Percentiles rank a stretch among this genome's conserved stretches.
Conservation (phyloP, 2,329 filamentous ascomycete genomes). For the Diaporthe aspalathi region DNA sequence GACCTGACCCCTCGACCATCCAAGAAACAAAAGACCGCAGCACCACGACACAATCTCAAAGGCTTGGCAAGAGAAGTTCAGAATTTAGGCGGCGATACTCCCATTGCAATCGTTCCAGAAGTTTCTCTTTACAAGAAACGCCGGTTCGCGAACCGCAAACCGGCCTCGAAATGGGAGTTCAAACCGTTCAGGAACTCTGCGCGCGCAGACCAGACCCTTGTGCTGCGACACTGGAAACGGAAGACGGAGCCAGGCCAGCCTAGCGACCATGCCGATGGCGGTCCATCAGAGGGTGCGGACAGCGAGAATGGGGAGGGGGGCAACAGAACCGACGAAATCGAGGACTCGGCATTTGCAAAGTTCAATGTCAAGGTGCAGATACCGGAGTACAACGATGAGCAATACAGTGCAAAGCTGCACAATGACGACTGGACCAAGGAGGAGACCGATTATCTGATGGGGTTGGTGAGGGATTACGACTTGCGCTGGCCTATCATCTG, state of each 20-base stretch:
- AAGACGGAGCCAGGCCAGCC: conserved; percentile 61
- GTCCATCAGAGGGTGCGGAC: conserved; percentile 50
- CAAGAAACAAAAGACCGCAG: conserved; percentile 80
- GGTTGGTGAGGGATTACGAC: conserved; percentile 80
- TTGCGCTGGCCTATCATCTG: conserved; percentile 91
- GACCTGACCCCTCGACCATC: conserved; percentile 64
- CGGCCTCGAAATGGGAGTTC: conserved; percentile 73
- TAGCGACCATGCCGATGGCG: conserved; percentile 44
- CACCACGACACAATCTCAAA: conserved; percentile 70
- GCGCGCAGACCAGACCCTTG: conserved; percentile 73
- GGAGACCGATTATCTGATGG: conserved; percentile 92
- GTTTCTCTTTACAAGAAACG: conserved; percentile 70
- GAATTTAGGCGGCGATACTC: conserved; percentile 73
- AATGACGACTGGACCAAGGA: conserved; percentile 87
- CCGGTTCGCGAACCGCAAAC: conserved; percentile 65
- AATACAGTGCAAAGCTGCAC: conserved; percentile 82
- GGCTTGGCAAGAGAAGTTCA: conserved; percentile 75
- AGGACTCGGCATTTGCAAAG: conserved; percentile 80
- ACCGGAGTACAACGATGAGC: conserved; percentile 85
- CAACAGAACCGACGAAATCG: conserved; percentile 49
- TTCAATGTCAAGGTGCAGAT: conserved; percentile 86
- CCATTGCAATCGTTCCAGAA: conserved; percentile 74
- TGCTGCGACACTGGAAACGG: conserved; percentile 84
- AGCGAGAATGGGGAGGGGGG: conserved; percentile 46
- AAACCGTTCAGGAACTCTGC: conserved; percentile 82